Evolutionary conservation across 768 basidiomycete species (phyloP).

Genomic region (Collybia mongolica): DNA sequence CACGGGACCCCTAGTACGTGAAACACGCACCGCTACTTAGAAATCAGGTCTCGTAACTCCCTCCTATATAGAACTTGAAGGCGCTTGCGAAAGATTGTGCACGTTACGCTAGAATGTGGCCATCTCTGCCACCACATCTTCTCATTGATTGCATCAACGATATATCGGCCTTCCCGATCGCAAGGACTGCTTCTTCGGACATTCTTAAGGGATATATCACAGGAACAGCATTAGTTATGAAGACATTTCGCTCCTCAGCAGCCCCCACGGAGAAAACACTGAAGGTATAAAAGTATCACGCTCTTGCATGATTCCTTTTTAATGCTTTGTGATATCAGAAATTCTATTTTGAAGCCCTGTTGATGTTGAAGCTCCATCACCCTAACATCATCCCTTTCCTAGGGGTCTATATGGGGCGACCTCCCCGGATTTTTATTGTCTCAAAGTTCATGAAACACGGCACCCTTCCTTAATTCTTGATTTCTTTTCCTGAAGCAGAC

Average conservation of each 20-base stretch:
- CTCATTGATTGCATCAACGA: not conserved
- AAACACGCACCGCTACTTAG: too few relatives aligned
- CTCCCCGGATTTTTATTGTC: constrained; percentile 3
- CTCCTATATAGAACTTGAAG: too few relatives aligned
- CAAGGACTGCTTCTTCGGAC: constrained; percentile 6
- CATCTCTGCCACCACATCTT: not conserved
- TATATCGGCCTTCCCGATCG: not conserved
- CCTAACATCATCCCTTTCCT: constrained; percentile 10
- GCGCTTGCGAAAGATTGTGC: too few relatives aligned
- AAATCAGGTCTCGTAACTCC: too few relatives aligned
- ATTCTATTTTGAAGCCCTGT: constrained; percentile 11
- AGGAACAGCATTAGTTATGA: not conserved
- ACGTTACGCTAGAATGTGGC: too few relatives aligned
- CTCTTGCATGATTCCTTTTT: not conserved
- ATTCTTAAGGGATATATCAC: not conserved
- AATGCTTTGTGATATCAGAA: not conserved
- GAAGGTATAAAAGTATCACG: not conserved
- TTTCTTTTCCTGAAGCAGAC: not conserved
- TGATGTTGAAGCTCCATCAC: constrained; percentile 1
- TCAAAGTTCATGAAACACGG: constrained; percentile 9
- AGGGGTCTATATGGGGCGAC: constrained; percentile 3
- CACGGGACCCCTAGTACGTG: too few relatives aligned
- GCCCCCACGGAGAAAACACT: not conserved
- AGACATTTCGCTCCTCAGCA: constrained; percentile 5
- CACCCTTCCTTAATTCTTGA: constrained; percentile 5